Conservation (phyloP, 1,284 basidiomycete species). For the Schizophyllum amplum region DNA sequence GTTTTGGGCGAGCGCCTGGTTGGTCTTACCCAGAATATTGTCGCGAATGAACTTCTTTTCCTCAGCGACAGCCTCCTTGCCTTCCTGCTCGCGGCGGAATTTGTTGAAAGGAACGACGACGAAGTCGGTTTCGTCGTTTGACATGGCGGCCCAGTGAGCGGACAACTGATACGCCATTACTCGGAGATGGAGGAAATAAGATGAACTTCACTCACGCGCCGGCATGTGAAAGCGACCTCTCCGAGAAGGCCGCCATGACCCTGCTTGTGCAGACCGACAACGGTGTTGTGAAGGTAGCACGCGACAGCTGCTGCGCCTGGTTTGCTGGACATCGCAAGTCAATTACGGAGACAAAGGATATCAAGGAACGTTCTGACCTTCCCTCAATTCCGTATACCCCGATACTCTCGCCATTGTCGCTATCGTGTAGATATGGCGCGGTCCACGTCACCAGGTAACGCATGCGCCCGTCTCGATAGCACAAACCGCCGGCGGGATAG, state of each 20-base stretch:
- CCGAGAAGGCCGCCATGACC: constrained; percentile 9
- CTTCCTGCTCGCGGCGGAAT: constrained; percentile 23
- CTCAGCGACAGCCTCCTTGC: constrained; percentile 17
- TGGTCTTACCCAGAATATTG: constrained; percentile 24
- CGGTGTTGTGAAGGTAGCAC: constrained; percentile 4
- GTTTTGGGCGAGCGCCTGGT: constrained; percentile 27
- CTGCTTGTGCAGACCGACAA: constrained; percentile 8
- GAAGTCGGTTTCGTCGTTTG: constrained; percentile 21
- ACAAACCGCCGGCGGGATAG: constrained; percentile 36
- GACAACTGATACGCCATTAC: constrained; percentile 12
- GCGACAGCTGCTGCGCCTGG: constrained; percentile 7
- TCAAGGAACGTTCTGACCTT: constrained; percentile 5
- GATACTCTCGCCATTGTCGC: constrained; percentile 4
- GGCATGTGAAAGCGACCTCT: neutral
- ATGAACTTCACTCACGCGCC: neutral
- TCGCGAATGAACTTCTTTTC: constrained; percentile 30
- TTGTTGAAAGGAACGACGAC: constrained; percentile 30
- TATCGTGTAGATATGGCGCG: constrained; percentile 26
- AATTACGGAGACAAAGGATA: neutral
- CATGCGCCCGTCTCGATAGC: constrained; percentile 33
- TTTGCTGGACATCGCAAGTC: constrained; percentile 6
- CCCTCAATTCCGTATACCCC: constrained; percentile 11
- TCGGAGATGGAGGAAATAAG: neutral
- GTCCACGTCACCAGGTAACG: constrained; percentile 34
- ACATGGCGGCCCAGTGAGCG: constrained; percentile 33